Evolutionary conservation across 257 asterid species (phyloP).

Genomic region (Solanum corneliomulleri): DNA sequence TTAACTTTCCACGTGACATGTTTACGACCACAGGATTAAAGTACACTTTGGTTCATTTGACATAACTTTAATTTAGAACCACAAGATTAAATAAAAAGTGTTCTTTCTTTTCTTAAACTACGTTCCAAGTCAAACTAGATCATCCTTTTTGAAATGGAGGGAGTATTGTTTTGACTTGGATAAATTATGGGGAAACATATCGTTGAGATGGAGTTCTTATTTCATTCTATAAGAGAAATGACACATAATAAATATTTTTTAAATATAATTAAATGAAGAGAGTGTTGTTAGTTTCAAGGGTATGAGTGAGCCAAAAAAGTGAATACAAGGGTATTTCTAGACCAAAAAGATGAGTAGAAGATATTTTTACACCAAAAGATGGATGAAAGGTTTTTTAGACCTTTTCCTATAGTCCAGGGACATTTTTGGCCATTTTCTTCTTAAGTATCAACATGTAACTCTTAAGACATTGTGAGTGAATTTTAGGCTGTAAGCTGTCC

Average conservation of each 20-base stretch:
- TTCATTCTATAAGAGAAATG: not conserved
- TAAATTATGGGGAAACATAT: not conserved
- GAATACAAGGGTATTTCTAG: not conserved
- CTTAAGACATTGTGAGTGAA: not conserved
- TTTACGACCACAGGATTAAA: no score
- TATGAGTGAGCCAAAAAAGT: not conserved
- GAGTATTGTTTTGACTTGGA: not conserved
- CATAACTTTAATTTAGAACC: no score
- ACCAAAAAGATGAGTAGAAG: not conserved
- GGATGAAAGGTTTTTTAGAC: not conserved
- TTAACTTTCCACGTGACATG: no score
- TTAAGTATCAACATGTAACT: not conserved
- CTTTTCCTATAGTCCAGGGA: not conserved
- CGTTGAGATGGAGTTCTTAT: not conserved
- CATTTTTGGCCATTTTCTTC: not conserved
- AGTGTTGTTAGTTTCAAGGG: not conserved
- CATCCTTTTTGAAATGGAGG: no score
- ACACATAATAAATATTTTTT: not conserved
- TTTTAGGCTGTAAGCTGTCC: not conserved
- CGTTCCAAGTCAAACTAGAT: no score
- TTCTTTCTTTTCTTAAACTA: no score
- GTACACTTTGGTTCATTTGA: no score
- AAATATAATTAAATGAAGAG: not conserved
- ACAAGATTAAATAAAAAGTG: no score
- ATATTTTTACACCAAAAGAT: not conserved